Percentiles rank a stretch among this genome's conserved stretches.
Conservation (phyloP, 495 filamentous ascomycete genomes). For the Xylaria acuta region DNA sequence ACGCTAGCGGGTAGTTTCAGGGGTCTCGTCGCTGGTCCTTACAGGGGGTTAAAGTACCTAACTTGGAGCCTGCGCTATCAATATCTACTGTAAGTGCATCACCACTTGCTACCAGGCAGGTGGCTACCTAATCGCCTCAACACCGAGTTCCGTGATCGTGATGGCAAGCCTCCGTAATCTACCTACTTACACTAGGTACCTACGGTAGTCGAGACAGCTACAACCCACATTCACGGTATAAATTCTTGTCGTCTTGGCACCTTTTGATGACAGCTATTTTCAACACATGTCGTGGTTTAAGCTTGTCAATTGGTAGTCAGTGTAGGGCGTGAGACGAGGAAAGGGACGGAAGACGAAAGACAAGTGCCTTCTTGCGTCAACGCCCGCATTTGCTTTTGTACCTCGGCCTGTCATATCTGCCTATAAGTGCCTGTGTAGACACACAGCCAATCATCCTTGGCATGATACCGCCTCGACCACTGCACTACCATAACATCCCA, state of each 20-base stretch:
- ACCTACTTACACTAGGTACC: no score
- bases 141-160: neutral
- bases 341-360: neutral
- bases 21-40: neutral
- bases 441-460: constrained; percentile 3
- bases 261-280: neutral
- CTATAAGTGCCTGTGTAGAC: neutral
- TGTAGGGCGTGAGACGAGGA: neutral
- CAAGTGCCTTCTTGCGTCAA: constrained; percentile 9
- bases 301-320: neutral
- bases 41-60: constrained; percentile 18
- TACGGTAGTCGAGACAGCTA: no score
- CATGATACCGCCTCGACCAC: constrained; percentile 5
- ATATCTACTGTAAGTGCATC: no score
- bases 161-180: neutral
- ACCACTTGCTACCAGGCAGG: no score
- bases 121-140: neutral
- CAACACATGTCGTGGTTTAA: neutral
- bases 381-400: neutral
- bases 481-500: neutral
- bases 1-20: constrained; percentile 33
- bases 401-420: neutral
- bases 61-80: no score
- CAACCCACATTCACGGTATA: neutral
- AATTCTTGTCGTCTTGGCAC: neutral